Base-by-base conservation (phyloP, 805 yeast genomes). In the Jamesozyma rosinii region DNA sequence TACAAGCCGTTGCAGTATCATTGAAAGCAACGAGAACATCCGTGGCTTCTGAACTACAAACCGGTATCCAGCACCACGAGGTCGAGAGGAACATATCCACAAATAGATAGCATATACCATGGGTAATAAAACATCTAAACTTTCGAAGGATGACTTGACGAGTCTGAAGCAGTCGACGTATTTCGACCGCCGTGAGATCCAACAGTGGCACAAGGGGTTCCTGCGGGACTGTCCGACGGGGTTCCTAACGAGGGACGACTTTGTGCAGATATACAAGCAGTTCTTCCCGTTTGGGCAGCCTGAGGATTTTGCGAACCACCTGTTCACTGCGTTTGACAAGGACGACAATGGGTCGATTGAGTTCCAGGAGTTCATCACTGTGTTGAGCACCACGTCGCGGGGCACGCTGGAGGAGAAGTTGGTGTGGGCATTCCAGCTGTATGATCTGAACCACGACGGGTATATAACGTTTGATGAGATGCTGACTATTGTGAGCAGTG, bases 261-360 rank as follows among this genome's bases (percentile, higher is more conserved):
- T 92, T 62, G 79, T 83, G 51, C 86, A 85, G 63, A 89, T 92
- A 17, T 94, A 89, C 68, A 86, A 86, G 61, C 97, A 92, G 58
- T 92, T 90, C 63, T 92, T 92, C 71, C 99, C 99, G 17, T 92
- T 92, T 69, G 99, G 99, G 0, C 95, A 90, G 56, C 96, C 98
- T 1, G 76, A 83, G 3, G 90, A 87, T 45, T 92, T 87, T 66
- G 86, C 96, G 44, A 84, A 79, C 45, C 83, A 81, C 53, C 81
- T 94, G 14, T 92, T 92, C 66, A 78, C 81, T 42, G 95, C 87
- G 3, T 89, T 92, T 63, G 97, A 92, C 61, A 74, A 76, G 35
- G 92, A 87, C 58, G 71, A 76, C 54, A 75, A 77, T 46, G 95
- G 94, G 19, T 74, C 77, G 35, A 83, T 92, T 35, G 95, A 87